Conservation (phyloP, 106 monocot genomes). For the Dendrobium officinale region DNA sequence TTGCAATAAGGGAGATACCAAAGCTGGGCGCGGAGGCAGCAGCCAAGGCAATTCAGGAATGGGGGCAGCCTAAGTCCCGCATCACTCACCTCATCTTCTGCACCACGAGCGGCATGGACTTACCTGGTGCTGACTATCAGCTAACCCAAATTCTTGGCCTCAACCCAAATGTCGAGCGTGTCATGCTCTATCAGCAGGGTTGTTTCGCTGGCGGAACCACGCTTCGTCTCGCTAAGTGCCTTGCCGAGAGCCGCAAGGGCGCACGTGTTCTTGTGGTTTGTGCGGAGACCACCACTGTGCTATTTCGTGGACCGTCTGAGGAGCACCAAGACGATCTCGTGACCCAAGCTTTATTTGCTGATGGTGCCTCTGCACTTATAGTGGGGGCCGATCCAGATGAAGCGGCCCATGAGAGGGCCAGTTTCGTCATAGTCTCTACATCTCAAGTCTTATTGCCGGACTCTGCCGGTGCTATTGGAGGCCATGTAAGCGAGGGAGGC, state of each 20-base stretch:
- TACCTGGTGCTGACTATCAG: slow-evolving; percentile 6
- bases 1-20: background rate
- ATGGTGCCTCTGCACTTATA: slow-evolving; percentile 1
- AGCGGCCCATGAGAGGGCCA: background rate
- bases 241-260: background rate
- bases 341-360: slow-evolving; percentile 1
- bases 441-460: background rate
- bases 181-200: slow-evolving; percentile 1
- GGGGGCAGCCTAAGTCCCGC: slow-evolving; percentile 5
- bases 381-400: background rate
- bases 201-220: slow-evolving; percentile 2
- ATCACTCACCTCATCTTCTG: slow-evolving; percentile 11
- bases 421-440: background rate
- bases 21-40: slow-evolving; percentile 3
- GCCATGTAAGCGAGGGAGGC: background rate
- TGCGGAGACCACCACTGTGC: background rate
- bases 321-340: slow-evolving; percentile 1
- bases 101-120: slow-evolving; percentile 13
- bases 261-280: slow-evolving; percentile 1
- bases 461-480: background rate
- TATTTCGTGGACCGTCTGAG: slow-evolving; percentile 1
- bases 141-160: slow-evolving; percentile 3
- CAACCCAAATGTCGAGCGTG: background rate
- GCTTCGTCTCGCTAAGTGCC: background rate
- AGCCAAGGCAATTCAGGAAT: background rate